These are phyloP conservation scores for Sanghuangporus weigelae DNA, from an alignment of 1,284 basidiomycete genomes.

Conservation along the genomic window DNA sequence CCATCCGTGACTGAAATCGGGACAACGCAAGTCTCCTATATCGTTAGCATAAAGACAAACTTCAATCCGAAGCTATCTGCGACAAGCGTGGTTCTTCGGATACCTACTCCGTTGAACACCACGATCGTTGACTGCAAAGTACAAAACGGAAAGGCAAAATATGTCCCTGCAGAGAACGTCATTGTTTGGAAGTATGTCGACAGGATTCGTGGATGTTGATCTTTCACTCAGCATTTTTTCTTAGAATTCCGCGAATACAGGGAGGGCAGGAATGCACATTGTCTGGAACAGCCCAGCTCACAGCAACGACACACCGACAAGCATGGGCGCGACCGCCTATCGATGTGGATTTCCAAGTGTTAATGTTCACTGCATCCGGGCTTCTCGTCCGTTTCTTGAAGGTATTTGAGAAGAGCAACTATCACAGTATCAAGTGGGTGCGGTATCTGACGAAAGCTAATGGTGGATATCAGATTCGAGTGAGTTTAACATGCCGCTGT, in stretches of 20 bases:
- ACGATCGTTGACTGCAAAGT: conserved; percentile 91
- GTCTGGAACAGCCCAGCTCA: conserved; percentile 77
- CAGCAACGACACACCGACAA: conserved; percentile 85
- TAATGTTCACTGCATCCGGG: conserved; percentile 98
- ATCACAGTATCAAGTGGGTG: conserved; percentile 92
- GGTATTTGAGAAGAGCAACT: conserved; percentile 95
- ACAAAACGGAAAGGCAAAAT: conserved; percentile 92
- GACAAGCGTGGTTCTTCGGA: conserved; percentile 86
- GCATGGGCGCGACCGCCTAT: conserved; percentile 98
- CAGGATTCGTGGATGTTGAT: neutral
- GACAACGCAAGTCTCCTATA: conserved; percentile 88
- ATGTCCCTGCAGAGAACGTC: conserved; percentile 90
- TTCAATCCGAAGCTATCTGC: conserved; percentile 92
- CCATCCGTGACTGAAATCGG: conserved; percentile 92
- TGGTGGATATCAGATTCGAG: conserved; percentile 82
- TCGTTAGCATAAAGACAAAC: conserved; percentile 83
- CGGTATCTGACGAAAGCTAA: conserved; percentile 85
- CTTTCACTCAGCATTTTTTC: neutral
- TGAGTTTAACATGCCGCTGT: conserved; percentile 34
- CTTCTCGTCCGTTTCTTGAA: conserved; percentile 96
- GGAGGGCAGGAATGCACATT: conserved; percentile 90
- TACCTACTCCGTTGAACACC: conserved; percentile 95
- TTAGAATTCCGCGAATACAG: conserved; percentile 86
- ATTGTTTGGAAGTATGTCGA: conserved; percentile 83
- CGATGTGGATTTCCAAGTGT: conserved; percentile 95